Base-by-base conservation (phyloP, 345 rosid species). In the Gossypium mustelinum region DNA sequence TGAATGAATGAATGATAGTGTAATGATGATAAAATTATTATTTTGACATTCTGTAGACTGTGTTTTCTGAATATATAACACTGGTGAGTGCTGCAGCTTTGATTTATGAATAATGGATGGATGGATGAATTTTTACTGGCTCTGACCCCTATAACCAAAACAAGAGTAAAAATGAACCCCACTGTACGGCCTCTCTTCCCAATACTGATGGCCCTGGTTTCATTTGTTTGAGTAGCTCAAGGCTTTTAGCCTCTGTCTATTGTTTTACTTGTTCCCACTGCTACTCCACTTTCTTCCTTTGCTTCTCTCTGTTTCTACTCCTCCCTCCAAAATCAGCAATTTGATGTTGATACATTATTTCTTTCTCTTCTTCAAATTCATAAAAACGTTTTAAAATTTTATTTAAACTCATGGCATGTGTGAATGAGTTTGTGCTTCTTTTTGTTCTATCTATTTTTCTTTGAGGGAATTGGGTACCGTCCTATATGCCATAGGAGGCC, bases 11-110 rank as follows among this genome's bases (percentile, higher is more conserved):
- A 24, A 86, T 86, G 82, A 87, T 84, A 68, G 81, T 20, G 89
- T 80, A 87, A 87, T 85, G 91, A 87, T 85, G 84, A 60, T 65
- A 48, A 80, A 78, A 87, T 84, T 76, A 84, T 87, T 81, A 71
- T 29, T 63, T 79, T 82, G 84, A 82, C 85, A 77, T 83, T 85
- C 84, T 78, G 57, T 13, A 50, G 55, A 67, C 55, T 67, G 12
- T 39, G 54, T 59, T 54, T 65, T 59, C 16, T 39, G 75, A 9
- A 61, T 14, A 17, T 22, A 65, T 47, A 39, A 54, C 39, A 34
- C 72, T 62, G 48, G 59, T 27, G 68, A 58, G 73, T 1, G 68
- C 44, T 56, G 60, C 60, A 20, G 60, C 68, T 61, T 39, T 75
- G 64, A 18, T 64, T 63, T 50, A 41, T 64, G 52, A 64, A 75